Conservation (phyloP, 129 eudicot genomes). For the Artemisia argyi region DNA sequence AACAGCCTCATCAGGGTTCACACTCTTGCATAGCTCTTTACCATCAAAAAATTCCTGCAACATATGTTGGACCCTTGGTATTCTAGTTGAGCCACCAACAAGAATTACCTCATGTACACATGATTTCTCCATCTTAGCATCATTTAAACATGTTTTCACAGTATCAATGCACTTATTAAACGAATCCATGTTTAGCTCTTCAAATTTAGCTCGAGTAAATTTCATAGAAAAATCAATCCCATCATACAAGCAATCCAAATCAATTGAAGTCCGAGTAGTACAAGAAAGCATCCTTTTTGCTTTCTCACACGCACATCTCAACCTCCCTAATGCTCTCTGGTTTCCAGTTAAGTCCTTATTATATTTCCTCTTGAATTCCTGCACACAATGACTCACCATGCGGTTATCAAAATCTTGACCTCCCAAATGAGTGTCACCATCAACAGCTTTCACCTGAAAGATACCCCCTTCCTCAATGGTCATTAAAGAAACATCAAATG, state of each 20-base stretch:
- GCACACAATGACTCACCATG: not conserved
- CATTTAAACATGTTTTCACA: not conserved
- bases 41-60: too few species aligned
- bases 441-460: not conserved
- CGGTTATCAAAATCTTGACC: not conserved
- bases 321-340: not conserved
- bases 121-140: not conserved
- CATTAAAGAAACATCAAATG: not conserved
- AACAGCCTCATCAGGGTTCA: too few species aligned
- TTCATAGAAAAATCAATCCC: not conserved
- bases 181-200: not conserved
- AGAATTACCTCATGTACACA: not conserved
- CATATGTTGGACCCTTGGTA: too few species aligned
- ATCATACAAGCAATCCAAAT: not conserved
- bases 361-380: not conserved
- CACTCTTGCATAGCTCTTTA: too few species aligned
- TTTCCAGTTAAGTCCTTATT: not conserved
- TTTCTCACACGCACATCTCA: constrained; percentile 1
- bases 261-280: not conserved
- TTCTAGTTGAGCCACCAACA: too few species aligned
- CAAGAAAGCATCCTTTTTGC: not conserved
- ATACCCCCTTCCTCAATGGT: not conserved
- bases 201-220: not conserved
- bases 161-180: too few species aligned
- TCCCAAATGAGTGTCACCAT: not conserved